A percentile compares a stretch with the other conserved stretches of the same genome.
Evolutionary conservation across 331 rosid genomes (phyloP).

Genomic region (Rosa hybrid): DNA sequence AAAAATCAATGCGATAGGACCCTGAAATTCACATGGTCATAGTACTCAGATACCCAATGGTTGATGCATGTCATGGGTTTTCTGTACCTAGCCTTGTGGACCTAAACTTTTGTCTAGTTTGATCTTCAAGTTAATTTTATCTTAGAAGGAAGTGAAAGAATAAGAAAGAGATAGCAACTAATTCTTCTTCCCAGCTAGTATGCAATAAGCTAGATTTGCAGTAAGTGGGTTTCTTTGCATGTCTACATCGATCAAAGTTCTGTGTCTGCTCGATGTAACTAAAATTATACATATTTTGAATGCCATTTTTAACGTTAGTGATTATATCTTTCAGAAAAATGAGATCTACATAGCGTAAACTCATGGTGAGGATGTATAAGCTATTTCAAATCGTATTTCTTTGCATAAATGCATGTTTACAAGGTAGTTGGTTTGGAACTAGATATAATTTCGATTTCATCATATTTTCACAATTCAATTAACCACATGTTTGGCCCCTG

Average conservation of each 20-base stretch:
- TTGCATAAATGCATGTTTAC: no score
- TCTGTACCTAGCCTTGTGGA: slow-evolving; percentile 1
- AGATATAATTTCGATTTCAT: neutral
- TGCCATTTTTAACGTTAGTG: neutral
- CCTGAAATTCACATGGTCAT: slow-evolving; percentile 13
- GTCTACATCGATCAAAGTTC: neutral
- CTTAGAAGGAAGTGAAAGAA: neutral
- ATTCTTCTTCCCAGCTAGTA: slow-evolving; percentile 10
- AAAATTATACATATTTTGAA: neutral
- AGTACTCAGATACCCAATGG: slow-evolving; percentile 3
- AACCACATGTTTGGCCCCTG: neutral
- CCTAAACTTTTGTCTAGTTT: slow-evolving; percentile 5
- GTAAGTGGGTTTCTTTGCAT: slow-evolving; percentile 1
- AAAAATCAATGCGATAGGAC: slow-evolving; percentile 16
- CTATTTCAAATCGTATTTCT: neutral
- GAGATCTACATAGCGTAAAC: neutral
- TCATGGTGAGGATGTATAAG: neutral
- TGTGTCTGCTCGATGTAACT: neutral
- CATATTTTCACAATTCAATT: neutral
- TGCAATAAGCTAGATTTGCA: slow-evolving; percentile 10
- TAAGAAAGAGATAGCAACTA: neutral
- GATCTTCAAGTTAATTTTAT: neutral
- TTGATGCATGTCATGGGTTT: slow-evolving; percentile 5
- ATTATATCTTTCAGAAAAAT: neutral
- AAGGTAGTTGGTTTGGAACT: neutral